Percentiles rank a stretch among this genome's conserved stretches.
phyloP scores from a whole-genome alignment of 257 asterid genomes.

The Sherardia arvensis region DNA sequence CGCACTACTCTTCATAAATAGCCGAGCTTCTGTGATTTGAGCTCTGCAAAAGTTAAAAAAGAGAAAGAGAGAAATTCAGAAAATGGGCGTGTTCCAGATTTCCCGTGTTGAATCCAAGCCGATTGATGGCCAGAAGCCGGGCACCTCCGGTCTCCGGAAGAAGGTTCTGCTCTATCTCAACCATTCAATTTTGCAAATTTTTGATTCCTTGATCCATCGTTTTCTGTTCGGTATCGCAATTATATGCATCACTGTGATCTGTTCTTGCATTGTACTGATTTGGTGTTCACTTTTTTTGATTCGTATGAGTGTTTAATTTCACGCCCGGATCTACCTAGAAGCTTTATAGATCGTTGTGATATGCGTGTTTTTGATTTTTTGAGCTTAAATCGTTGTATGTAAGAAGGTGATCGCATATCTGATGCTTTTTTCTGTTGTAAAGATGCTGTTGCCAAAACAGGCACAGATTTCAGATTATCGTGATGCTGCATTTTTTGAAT shows the following conservation, averaged over 20 bases:
- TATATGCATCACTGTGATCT: slow-evolving; percentile 1
- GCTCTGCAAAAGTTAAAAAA: neutral
- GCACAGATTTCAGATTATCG: neutral
- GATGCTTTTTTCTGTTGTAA: neutral
- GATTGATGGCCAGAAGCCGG: slow-evolving; percentile 92
- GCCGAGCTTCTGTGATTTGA: neutral
- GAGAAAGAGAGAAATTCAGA: neutral
- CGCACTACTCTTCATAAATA: neutral
- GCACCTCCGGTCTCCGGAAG: slow-evolving; percentile 92
- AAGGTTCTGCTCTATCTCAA: slow-evolving; percentile 34
- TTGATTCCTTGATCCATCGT: neutral
- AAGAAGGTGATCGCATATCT: neutral
- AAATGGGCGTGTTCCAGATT: slow-evolving; percentile 64
- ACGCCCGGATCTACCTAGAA: neutral
- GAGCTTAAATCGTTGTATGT: neutral
- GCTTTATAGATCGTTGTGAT: neutral
- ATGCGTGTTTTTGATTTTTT: neutral
- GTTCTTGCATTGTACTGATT: neutral
- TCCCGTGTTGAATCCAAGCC: slow-evolving; percentile 62
- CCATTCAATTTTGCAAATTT: neutral
- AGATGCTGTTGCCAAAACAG: neutral
- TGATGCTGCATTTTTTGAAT: neutral
- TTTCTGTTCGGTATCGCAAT: neutral
- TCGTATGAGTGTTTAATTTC: neutral
- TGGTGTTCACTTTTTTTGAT: neutral